Base-by-base conservation (phyloP, 768 basidiomycete species). In the Crepidotus variabilis region DNA sequence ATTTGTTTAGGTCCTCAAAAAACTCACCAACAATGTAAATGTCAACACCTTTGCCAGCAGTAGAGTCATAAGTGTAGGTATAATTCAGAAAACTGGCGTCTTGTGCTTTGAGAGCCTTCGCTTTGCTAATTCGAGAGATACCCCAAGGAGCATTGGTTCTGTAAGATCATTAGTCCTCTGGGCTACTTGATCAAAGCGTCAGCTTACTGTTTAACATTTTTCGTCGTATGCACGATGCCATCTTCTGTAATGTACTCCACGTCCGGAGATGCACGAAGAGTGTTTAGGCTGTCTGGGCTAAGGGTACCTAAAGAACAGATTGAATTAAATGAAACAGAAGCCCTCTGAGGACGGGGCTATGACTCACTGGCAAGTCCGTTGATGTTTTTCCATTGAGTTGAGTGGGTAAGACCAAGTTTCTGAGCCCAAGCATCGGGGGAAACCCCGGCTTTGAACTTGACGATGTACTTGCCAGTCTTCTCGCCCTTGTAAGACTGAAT, bases 131-230 rank as follows among this genome's bases (percentile, higher is more conserved):
- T 0, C 72, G 57, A 21, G 65, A 57, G 34, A 74, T 55, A 16
- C 72, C 72, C 72, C 72, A 74, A 16, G 72, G 66, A 0, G 72
- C 71, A 54, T 72, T 65, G 14, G 63, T 65, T 55, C 70, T 72
- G 46, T 2, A 34, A 56, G 36, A 20, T 10, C 18, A 20, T 22
- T 52, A n/a, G 28, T 34, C 1, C 1, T 28, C n/a, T 11, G 43
- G n/a, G 21, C 21, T 11, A 2, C 3, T 16, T 16, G 16, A n/a
- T 18, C 43, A 18, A 9, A 1, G 33, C 4, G 28, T 8, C 3
- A 48, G 33, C 52, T 6, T 20, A 57, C 60, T 2, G 32, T 67
- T 67, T 70, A 63, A 9, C 13, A 3, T 66, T 65, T 23, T 54
- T 34, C 33, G 66, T 53, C 34, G 60, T 62, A 48, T 60, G 55